Evolutionary conservation across 352 stramenopile genomes (phyloP).

Genomic region (Achlya hypogyna): DNA sequence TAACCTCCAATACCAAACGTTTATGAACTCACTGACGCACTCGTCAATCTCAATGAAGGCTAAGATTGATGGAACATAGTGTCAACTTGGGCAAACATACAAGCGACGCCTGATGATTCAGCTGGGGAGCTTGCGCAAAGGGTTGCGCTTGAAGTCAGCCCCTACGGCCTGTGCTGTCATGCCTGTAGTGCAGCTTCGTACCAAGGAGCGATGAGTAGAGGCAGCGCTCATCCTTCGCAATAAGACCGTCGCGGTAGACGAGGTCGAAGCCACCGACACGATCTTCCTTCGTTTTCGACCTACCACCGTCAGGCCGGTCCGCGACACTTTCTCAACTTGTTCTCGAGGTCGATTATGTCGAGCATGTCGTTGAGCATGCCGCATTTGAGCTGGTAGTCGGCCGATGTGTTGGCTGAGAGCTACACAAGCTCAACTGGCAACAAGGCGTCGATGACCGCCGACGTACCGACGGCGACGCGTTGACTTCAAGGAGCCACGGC

Average conservation of each 20-base stretch:
- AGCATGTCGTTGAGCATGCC: conserved; percentile 91
- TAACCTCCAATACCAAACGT: too few species aligned
- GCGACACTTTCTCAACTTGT: conserved; percentile 33
- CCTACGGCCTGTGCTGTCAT: neutral
- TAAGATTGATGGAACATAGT: neutral
- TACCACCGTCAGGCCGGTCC: conserved; percentile 8
- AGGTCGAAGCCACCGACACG: conserved; percentile 67
- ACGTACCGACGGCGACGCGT: conserved; percentile 84
- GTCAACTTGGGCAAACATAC: neutral
- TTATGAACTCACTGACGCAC: too few species aligned
- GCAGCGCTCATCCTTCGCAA: conserved; percentile 55
- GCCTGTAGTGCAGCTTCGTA: neutral
- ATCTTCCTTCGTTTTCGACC: conserved; percentile 32
- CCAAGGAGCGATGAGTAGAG: conserved; percentile 65
- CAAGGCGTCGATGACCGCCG: neutral
- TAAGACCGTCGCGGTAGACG: conserved; percentile 59
- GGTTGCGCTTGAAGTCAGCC: conserved; percentile 42
- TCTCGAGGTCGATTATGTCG: conserved; percentile 91
- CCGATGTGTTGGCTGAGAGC: conserved; percentile 86
- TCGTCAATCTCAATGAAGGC: neutral
- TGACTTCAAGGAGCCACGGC: conserved; percentile 90
- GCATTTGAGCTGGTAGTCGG: conserved; percentile 90
- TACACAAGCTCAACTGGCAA: conserved; percentile 21
- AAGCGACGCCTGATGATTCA: neutral
- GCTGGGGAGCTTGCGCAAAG: conserved; percentile 15